Evolutionary conservation across 2,329 filamentous ascomycete species (phyloP).

Genomic region (Hypoxylon sp.): DNA sequence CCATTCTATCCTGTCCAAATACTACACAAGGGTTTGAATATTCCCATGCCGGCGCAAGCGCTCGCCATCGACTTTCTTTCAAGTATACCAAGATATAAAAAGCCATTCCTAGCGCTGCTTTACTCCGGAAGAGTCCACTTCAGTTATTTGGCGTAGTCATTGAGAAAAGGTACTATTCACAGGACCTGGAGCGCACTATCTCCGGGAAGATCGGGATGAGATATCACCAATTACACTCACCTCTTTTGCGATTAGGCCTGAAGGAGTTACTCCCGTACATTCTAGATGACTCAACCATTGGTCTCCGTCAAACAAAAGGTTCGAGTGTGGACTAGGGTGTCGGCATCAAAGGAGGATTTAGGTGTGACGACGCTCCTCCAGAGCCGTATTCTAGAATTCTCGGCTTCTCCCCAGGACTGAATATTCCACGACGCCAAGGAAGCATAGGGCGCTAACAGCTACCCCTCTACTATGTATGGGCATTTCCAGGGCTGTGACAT

Average conservation of each 20-base stretch:
- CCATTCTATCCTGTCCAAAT: conserved; percentile 6
- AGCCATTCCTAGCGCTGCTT: background rate
- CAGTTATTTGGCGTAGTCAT: conserved; percentile 8
- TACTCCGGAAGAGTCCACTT: background rate
- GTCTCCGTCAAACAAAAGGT: conserved; percentile 19
- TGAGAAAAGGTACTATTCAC: conserved; percentile 4
- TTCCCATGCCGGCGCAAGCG: background rate
- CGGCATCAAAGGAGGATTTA: conserved; percentile 15
- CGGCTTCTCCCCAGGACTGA: conserved; percentile 14
- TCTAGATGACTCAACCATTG: conserved; percentile 21
- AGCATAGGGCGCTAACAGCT: conserved; percentile 28
- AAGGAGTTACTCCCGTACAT: conserved; percentile 12
- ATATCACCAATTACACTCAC: conserved; percentile 19
- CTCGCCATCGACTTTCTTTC: conserved; percentile 1
- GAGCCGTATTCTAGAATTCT: conserved; percentile 18
- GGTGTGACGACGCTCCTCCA: conserved; percentile 20
- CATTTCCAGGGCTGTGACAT: conserved; percentile 42
- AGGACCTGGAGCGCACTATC: conserved; percentile 2
- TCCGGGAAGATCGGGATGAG: conserved; percentile 17
- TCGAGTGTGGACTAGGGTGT: conserved; percentile 17
- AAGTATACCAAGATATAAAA: conserved; percentile 12
- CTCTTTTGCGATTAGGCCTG: conserved; percentile 12
- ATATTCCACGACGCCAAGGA: conserved; percentile 40
- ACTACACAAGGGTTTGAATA: conserved; percentile 7
- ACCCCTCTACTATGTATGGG: conserved; percentile 40